Evolutionary conservation across 2,329 filamentous ascomycete species (phyloP).

Genomic region (Colletotrichum plurivorum): DNA sequence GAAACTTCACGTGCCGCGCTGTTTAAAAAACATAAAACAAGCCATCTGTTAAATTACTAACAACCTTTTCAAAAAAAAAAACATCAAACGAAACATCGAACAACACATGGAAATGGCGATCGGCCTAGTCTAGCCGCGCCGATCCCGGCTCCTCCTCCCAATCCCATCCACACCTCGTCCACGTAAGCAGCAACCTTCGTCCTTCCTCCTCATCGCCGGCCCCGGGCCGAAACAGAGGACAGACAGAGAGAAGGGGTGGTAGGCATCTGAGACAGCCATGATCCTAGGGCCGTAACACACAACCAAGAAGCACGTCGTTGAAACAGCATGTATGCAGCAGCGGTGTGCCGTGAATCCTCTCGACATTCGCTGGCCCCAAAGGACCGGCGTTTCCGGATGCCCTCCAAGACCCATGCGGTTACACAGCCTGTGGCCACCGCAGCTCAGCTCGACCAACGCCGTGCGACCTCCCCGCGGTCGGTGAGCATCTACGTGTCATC

Average conservation of each 20-base stretch:
- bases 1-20: too few species aligned
- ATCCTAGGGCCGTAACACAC: not conserved
- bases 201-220: not conserved
- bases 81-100: too few species aligned
- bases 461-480: conserved; percentile 6
- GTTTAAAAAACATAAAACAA: too few species aligned
- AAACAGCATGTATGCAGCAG: conserved; percentile 18
- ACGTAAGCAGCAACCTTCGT: too few species aligned
- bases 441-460: conserved; percentile 17
- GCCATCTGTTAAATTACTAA: too few species aligned
- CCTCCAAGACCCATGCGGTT: conserved; percentile 9
- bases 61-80: too few species aligned
- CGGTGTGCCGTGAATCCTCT: conserved; percentile 18
- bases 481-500: conserved; percentile 12
- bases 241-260: too few species aligned
- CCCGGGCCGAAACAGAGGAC: not conserved
- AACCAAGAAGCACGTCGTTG: not conserved
- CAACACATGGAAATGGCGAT: too few species aligned
- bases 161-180: not conserved
- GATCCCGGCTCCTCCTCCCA: not conserved
- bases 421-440: conserved; percentile 11
- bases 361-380: not conserved
- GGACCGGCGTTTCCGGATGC: not conserved
- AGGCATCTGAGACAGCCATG: not conserved
- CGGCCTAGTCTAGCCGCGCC: not conserved